These are phyloP conservation scores for Atkinsonella texensis DNA, from an alignment of 2,329 filamentous ascomycete genomes.

Conservation along the genomic window DNA sequence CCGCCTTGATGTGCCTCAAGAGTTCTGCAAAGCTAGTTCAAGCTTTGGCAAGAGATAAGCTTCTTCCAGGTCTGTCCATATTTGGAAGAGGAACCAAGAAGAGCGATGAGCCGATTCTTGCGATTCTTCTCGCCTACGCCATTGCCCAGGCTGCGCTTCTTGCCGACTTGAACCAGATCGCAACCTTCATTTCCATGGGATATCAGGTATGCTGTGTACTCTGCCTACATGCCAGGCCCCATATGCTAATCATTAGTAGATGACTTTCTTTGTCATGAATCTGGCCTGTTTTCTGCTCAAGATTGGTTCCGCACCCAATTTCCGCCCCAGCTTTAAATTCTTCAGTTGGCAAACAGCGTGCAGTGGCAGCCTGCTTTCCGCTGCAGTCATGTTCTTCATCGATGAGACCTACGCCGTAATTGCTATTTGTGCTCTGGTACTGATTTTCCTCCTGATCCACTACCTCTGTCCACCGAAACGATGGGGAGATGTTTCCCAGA, in stretches of 20 bases:
- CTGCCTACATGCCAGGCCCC: neutral
- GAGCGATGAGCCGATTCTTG: slow-evolving; percentile 62
- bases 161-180: slow-evolving; percentile 77
- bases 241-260: slow-evolving; percentile 27
- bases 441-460: slow-evolving; percentile 77
- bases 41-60: slow-evolving; percentile 65
- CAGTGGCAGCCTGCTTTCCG: slow-evolving; percentile 61
- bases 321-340: slow-evolving; percentile 77
- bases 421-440: slow-evolving; percentile 59
- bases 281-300: slow-evolving; percentile 78
- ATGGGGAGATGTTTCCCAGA: slow-evolving; percentile 86
- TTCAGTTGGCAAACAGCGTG: slow-evolving; percentile 80
- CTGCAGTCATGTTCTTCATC: slow-evolving; percentile 80
- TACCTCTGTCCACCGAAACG: slow-evolving; percentile 76
- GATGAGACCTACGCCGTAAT: slow-evolving; percentile 68
- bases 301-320: slow-evolving; percentile 79
- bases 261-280: slow-evolving; percentile 86
- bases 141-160: slow-evolving; percentile 72
- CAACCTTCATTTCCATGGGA: slow-evolving; percentile 81
- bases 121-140: slow-evolving; percentile 63
- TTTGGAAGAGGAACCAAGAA: slow-evolving; percentile 64
- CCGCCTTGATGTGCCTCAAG: slow-evolving; percentile 76
- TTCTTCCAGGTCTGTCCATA: slow-evolving; percentile 62
- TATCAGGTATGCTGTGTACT: slow-evolving; percentile 45
- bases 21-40: slow-evolving; percentile 77